Conservation (phyloP, 2,329 filamentous ascomycete species). For the Apiospora arundinis region DNA sequence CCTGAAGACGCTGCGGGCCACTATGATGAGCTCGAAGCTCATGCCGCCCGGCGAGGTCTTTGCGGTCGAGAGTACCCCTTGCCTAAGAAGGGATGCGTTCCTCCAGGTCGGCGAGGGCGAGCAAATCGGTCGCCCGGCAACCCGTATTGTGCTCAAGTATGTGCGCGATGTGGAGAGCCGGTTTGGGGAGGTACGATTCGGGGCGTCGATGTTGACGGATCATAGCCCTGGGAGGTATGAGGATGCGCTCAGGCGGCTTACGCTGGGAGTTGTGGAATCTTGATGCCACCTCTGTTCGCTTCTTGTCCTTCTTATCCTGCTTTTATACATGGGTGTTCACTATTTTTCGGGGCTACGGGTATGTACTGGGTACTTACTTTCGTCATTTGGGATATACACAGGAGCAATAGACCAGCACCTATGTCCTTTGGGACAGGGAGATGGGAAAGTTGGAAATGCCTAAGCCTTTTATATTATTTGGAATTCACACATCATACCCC, state of each 20-base stretch:
- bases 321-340: not conserved
- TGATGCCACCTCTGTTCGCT: not conserved
- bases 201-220: slow-evolving; percentile 75
- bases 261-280: slow-evolving; percentile 49
- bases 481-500: slow-evolving; percentile 4
- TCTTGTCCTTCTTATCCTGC: not conserved
- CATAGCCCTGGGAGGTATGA: slow-evolving; percentile 80
- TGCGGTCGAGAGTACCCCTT: slow-evolving; percentile 70
- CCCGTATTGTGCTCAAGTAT: slow-evolving; percentile 72
- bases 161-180: slow-evolving; percentile 72
- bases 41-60: slow-evolving; percentile 81
- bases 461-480: not conserved
- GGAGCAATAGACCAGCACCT: not conserved
- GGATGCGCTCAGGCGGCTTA: slow-evolving; percentile 67
- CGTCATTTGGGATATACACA: not conserved
- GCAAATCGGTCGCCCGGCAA: slow-evolving; percentile 68
- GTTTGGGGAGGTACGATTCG: slow-evolving; percentile 75
- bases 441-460: not conserved
- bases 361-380: not conserved
- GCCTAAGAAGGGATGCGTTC: slow-evolving; percentile 72
- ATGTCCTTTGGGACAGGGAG: not conserved
- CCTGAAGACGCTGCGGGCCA: slow-evolving; percentile 68
- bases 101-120: slow-evolving; percentile 48
- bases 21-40: slow-evolving; percentile 73
- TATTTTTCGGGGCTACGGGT: too few species aligned